Evolutionary conservation across 2,329 filamentous ascomycete genomes (phyloP), one percentile per base, ranked within the genome.

Genomic region (Paraphoma chrysanthemicola): DNA sequence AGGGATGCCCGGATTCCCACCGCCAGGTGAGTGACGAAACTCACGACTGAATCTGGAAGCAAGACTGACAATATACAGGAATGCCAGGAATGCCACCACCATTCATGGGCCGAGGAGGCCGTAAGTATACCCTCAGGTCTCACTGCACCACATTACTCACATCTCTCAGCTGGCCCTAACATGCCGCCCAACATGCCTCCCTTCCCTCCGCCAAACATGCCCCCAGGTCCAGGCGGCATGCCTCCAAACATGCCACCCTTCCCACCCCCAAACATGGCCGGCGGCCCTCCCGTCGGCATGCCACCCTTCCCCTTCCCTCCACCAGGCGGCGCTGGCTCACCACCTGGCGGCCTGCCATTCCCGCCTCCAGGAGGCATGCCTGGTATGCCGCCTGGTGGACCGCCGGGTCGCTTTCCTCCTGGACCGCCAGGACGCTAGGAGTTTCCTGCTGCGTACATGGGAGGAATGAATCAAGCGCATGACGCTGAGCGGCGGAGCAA

Each of bases 61-160:
- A 12, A 11, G 16, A 7, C 8, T 38, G 28, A 48, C 38, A n/a
- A 36, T 8, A 30, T 3, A 8, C 38, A 70, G 70, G 69, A 38
- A 71, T 72, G 70, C 72, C 71, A 12, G 74, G 73, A 56, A 69
- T 74, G 54, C 77, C 75, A 44, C 75, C 78, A 23, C 78, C 76
- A 1, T 77, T 77, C 58, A 76, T 78, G 67, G 77, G 75, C 49
- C 76, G 73, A n/a, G 76, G 77, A 62, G 76, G 74, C 56, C 75
- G 70, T 76, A 66, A 68, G 74, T 73, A 7, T 31, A 39, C 9
- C 23, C 5, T 23, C 23, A 23, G 5, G 23, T 5, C 23, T 23
- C 5, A 23, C 5, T 2, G 23, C 23, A 23, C 23, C 23, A 23
- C 23, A 56, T 44, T 6, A n/a, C 18, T 14, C 12, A 30, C 23